Evolutionary conservation across 805 yeast genomes (phyloP).

Genomic region (Myxozyma melibiosi): DNA sequence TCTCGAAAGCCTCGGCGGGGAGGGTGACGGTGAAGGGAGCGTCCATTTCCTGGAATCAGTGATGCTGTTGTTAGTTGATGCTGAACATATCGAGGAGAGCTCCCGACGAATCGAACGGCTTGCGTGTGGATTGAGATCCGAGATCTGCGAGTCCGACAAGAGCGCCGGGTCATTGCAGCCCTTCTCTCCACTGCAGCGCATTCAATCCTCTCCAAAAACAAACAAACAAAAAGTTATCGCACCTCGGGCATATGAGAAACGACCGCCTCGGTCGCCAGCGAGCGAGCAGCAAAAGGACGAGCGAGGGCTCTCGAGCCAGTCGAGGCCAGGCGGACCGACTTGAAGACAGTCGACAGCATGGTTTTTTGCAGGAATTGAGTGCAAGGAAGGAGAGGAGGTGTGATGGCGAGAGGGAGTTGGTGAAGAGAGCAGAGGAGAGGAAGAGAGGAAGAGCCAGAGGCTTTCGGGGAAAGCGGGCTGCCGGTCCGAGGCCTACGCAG

Average conservation of each 20-base stretch:
- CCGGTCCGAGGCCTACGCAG: slow-evolving; percentile 12
- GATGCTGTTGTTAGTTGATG: no score
- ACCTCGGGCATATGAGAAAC: slow-evolving; percentile 25
- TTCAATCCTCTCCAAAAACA: neutral
- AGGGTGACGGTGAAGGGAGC: slow-evolving; percentile 45
- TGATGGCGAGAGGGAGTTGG: neutral
- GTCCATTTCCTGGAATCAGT: slow-evolving; percentile 21
- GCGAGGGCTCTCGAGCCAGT: slow-evolving; percentile 21
- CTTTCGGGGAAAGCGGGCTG: neutral
- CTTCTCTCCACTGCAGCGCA: no score
- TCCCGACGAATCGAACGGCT: neutral
- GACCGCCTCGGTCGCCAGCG: slow-evolving; percentile 27
- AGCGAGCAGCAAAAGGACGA: slow-evolving; percentile 24
- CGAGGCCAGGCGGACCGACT: slow-evolving; percentile 23
- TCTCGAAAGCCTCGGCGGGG: slow-evolving; percentile 82
- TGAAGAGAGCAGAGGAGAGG: neutral
- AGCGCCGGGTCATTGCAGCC: no score
- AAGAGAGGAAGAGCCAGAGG: neutral
- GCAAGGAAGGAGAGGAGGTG: neutral
- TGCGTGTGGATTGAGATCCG: no score
- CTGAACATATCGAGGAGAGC: no score
- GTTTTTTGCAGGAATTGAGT: neutral
- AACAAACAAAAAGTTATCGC: neutral
- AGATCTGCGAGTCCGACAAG: no score
- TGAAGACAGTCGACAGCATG: slow-evolving; percentile 15